phyloP scores from a whole-genome alignment of 768 basidiomycete species.

The Omphalotus guepiniiformis region DNA sequence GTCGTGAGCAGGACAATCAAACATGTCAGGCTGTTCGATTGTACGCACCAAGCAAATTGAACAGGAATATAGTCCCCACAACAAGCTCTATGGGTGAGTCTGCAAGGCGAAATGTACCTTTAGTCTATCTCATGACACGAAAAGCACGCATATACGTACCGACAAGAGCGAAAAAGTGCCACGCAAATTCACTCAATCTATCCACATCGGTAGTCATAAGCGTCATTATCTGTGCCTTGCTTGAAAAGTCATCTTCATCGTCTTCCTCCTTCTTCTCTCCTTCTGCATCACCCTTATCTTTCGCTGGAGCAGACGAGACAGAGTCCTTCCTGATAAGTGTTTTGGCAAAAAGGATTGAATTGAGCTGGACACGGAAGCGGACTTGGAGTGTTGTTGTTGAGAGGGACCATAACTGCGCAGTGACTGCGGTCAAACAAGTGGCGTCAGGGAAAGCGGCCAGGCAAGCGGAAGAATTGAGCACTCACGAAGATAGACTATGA shows the following conservation, averaged over 20 bases:
- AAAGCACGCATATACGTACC: slow-evolving; percentile 36
- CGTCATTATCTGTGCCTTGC: slow-evolving; percentile 85
- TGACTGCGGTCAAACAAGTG: slow-evolving; percentile 32
- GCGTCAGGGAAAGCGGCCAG: not conserved
- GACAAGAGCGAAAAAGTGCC: slow-evolving; percentile 72
- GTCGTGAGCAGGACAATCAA: not conserved
- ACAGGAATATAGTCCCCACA: slow-evolving; percentile 73
- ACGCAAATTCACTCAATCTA: slow-evolving; percentile 79
- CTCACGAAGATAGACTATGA: slow-evolving; percentile 39
- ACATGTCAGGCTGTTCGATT: not conserved
- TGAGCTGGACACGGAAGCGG: slow-evolving; percentile 69
- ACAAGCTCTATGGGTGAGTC: slow-evolving; percentile 77
- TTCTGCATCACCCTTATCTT: slow-evolving; percentile 14
- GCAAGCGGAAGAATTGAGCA: slow-evolving; percentile 4
- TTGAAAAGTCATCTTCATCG: slow-evolving; percentile 58
- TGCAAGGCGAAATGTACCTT: slow-evolving; percentile 18
- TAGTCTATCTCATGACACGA: not conserved
- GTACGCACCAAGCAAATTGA: slow-evolving; percentile 61
- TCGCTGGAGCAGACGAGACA: slow-evolving; percentile 52
- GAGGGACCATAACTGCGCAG: slow-evolving; percentile 68
- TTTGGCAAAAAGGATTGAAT: slow-evolving; percentile 82
- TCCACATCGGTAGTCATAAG: slow-evolving; percentile 95
- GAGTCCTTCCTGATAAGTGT: slow-evolving; percentile 82
- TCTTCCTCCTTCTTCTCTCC: slow-evolving; percentile 25
- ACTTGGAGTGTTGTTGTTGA: slow-evolving; percentile 68